Percentiles rank a stretch among this genome's conserved stretches.
These are phyloP conservation scores for Suillus placidus DNA, from an alignment of 768 basidiomycete genomes.

Conservation along the genomic window DNA sequence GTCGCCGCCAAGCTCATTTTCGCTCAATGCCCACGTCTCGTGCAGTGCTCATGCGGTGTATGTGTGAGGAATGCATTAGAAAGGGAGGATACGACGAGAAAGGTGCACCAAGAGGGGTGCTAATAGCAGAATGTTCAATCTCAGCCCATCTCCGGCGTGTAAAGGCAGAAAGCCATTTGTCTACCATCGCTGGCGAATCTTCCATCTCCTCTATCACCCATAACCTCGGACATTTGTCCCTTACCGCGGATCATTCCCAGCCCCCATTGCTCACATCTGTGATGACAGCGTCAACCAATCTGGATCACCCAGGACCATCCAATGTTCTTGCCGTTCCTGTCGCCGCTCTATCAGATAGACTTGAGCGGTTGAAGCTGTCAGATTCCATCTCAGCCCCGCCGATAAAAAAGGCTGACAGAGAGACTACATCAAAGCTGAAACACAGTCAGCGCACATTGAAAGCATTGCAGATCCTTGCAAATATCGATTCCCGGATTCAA, in stretches of 20 bases:
- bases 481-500: not conserved
- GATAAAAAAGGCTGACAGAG: not conserved
- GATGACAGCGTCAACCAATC: too few species aligned
- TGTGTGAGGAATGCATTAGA: not conserved
- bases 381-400: too few species aligned
- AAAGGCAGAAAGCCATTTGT: not conserved
- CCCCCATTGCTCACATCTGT: not conserved
- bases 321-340: too few species aligned
- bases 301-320: too few species aligned
- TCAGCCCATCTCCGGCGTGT: not conserved
- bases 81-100: not conserved
- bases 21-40: not conserved
- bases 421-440: not conserved
- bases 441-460: not conserved
- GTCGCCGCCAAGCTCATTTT: not conserved
- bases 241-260: not conserved
- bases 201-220: slow-evolving; percentile 1
- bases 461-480: not conserved
- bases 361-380: too few species aligned
- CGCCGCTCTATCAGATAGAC: too few species aligned
- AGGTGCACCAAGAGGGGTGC: not conserved
- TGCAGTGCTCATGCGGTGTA: not conserved
- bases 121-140: not conserved
- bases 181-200: not conserved
- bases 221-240: not conserved